Evolutionary conservation across 2,329 filamentous ascomycete species (phyloP), one percentile per base, ranked within the genome.

Genomic region (Aureobasidium subglaciale): DNA sequence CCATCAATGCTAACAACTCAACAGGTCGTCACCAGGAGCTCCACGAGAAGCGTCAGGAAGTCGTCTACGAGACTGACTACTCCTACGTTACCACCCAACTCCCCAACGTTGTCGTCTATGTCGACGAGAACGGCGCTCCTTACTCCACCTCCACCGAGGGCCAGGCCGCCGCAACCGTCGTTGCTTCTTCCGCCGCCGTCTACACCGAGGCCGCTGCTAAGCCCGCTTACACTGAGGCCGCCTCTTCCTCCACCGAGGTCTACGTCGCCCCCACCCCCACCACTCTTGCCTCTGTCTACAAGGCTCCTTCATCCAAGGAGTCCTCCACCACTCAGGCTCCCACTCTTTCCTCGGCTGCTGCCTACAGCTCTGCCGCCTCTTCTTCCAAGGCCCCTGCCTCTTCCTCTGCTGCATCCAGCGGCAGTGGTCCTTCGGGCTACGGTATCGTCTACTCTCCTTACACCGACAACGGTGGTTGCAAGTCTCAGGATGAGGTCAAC

Each of bases 361-460:
- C 60, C 13, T 55, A 46, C 57, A 43, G 60, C 46, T 58, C 59
- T 11, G 37, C 55, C 29, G 57, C 59, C 41, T 25, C 59, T 16
- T 29, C 38, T n/a, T 40, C 59, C 34, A 53, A 61, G 9, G 30
- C 52, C 42, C 32, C 60, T 40, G 41, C 62, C 49, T 25, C 60
- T 29, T 5, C 56, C 59, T 11, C 69, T 67, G 42, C 45, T 35
- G 40, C 45, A 20, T 55, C 56, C 27, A 55, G 48, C 46, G 48
- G 50, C 53, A 60, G 57, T 48, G 70, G 70, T 16, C 48, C 54
- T 7, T 24, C 37, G 24, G 42, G 48, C 24, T 60, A 74, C 59
- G 81, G 81, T 43, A 76, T 85, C 53, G 73, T 75, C 6, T 85
- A 84, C 68, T 77, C 78, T 27, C 79, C 81, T 13, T 85, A 83